These are phyloP conservation scores for Candida maris DNA, from an alignment of 805 yeast genomes.

Conservation along the genomic window DNA sequence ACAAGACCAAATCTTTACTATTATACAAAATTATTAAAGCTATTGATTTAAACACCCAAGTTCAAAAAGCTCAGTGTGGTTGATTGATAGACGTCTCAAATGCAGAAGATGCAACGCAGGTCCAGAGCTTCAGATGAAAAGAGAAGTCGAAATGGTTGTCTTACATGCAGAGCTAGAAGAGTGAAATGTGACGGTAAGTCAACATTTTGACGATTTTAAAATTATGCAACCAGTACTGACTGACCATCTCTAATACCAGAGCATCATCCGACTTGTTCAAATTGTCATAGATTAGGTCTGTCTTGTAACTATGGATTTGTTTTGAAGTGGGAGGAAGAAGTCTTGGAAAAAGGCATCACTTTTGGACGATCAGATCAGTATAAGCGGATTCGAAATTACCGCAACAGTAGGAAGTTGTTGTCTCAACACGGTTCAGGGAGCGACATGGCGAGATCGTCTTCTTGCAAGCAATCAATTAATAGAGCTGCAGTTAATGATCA, in stretches of 20 bases:
- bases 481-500: background rate
- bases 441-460: background rate
- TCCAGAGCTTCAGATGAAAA: constrained; percentile 2
- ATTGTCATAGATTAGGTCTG: constrained; percentile 27
- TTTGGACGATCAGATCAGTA: constrained; percentile 34
- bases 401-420: background rate
- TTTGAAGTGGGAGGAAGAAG: constrained; percentile 37
- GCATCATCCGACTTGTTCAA: constrained; percentile 30
- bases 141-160: constrained; percentile 44
- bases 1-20: background rate
- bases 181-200: constrained; percentile 42
- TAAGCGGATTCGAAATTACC: constrained; percentile 7
- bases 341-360: constrained; percentile 31
- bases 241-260: constrained; percentile 15
- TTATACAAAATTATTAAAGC: background rate
- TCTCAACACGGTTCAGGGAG: background rate
- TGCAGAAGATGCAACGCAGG: background rate
- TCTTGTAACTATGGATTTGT: constrained; percentile 17
- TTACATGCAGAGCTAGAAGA: constrained; percentile 46
- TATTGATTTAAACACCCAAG: background rate
- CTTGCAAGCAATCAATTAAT: background rate
- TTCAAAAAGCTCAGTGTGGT: background rate
- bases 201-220: background rate
- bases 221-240: background rate
- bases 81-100: background rate